Evolutionary conservation across 1,284 basidiomycete species (phyloP).

Genomic region (Ceraceosorus bombacis): DNA sequence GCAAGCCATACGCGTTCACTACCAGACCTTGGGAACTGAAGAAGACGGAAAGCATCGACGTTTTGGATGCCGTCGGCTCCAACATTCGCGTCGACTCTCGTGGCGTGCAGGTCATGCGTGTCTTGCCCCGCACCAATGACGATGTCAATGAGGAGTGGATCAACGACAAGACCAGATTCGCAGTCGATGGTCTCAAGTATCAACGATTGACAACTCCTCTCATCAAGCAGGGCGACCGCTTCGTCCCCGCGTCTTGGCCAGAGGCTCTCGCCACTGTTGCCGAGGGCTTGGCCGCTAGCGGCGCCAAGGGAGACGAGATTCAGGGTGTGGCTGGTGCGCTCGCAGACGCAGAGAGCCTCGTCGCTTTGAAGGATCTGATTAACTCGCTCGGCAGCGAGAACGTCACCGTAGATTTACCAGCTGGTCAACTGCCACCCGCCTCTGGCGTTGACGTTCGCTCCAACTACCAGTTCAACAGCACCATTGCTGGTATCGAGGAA

Average conservation of each 20-base stretch:
- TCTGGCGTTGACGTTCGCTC: constrained; percentile 85
- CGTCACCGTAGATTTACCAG: constrained; percentile 68
- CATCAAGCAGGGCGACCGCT: constrained; percentile 82
- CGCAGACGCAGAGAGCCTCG: constrained; percentile 88
- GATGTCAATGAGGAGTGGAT: constrained; percentile 99
- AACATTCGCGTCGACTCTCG: constrained; percentile 96
- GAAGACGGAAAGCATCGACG: constrained; percentile 93
- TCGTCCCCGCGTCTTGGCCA: constrained; percentile 86
- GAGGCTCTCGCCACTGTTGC: constrained; percentile 74
- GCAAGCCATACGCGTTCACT: constrained; percentile 95
- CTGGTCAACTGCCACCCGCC: constrained; percentile 61
- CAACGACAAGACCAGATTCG: constrained; percentile 95
- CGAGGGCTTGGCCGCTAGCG: constrained; percentile 68
- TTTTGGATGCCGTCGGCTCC: constrained; percentile 94
- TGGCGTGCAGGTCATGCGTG: constrained; percentile 91
- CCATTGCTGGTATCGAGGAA: constrained; percentile 80
- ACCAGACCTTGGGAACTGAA: constrained; percentile 98
- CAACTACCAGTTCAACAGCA: constrained; percentile 96
- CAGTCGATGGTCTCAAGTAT: constrained; percentile 89
- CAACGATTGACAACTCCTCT: constrained; percentile 90
- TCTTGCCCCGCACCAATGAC: constrained; percentile 92
- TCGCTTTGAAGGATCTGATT: constrained; percentile 85
- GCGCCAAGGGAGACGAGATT: constrained; percentile 89
- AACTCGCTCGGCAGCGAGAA: constrained; percentile 96
- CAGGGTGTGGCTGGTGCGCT: constrained; percentile 87